Base-by-base conservation (phyloP, 2,329 filamentous ascomycete genomes). In the Colletotrichum gloeosporioides region DNA sequence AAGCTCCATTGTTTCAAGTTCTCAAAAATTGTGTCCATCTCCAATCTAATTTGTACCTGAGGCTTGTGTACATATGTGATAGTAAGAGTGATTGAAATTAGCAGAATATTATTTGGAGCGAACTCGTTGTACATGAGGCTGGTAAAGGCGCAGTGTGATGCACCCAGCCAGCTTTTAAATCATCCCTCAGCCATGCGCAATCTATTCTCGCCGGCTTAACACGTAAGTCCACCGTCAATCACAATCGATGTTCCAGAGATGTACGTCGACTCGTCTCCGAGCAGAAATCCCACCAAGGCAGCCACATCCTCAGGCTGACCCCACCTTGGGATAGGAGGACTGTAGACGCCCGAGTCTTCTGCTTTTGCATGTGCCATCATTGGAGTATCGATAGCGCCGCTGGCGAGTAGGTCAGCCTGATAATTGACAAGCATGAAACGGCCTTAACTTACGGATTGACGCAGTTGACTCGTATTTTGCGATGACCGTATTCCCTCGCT, bases 281-380 rank as follows among this genome's bases (percentile, higher is more conserved):
- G 71, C 3, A 82, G 64, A 61, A 82, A 82, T 0, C 78, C 79
- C 61, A 81, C 78, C 27, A 82, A 59, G 2, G 70, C 59, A 1
- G 80, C 81, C 4, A 83, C 80, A 36, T 83, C 81, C 15, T 78
- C 77, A 1, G 81, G 80, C 18, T 78, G 39, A 2, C 81, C 81
- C 6, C 75, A 77, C 16, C 81, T 74, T 36, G 77, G 71, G n/a
- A 82, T 72, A 0, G 78, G 79, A 15, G 62, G 36, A 6, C 16
- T n/a, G 2, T 57, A 36, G 7, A 10, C 62, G 1, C n/a, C 16
- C 2, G 36, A 18, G 16, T 18, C 22, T 31, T 49, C 13, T 5
- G n/a, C 13, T 22, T 53, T 31, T 8, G 61, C 36, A 3, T 29
- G n/a, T 8, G 36, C 36, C 67, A 69, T 61, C 67, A 69, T 69